Percentiles rank a stretch among this genome's conserved stretches.
Conservation (phyloP, 106 monocot species). For the Allium fistulosum region DNA sequence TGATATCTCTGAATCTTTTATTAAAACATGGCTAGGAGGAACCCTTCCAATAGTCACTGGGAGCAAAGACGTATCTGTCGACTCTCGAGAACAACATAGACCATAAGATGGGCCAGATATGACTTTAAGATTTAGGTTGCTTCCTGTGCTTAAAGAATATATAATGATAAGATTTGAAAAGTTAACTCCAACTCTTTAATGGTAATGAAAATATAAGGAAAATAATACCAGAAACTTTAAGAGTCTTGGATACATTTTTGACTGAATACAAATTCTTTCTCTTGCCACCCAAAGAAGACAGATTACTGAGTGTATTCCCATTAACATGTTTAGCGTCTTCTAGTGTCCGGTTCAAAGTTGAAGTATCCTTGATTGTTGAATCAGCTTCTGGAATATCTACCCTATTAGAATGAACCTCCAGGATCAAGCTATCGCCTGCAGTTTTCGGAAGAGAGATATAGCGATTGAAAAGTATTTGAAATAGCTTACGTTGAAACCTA, state of each 20-base stretch:
- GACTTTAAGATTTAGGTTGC: conserved; percentile 65
- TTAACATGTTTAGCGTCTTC: conserved; percentile 32
- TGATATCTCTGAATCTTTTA: conserved; percentile 90
- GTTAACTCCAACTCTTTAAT: not conserved
- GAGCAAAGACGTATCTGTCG: conserved; percentile 28
- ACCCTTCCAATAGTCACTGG: conserved; percentile 82
- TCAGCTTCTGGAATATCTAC: conserved; percentile 36
- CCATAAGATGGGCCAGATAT: conserved; percentile 79
- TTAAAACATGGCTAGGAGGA: conserved; percentile 60
- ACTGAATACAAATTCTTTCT: conserved; percentile 11
- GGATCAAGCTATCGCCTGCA: conserved; percentile 40
- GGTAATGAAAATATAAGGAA: conserved; percentile 6
- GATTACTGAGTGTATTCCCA: conserved; percentile 13
- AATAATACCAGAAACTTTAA: conserved; percentile 34
- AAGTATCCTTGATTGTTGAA: conserved; percentile 50
- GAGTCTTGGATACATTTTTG: conserved; percentile 19
- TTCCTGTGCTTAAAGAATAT: conserved; percentile 75
- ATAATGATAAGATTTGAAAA: conserved; percentile 35
- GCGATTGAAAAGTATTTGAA: not conserved
- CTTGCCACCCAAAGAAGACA: conserved; percentile 12
- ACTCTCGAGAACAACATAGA: conserved; percentile 31
- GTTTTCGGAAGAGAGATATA: not conserved
- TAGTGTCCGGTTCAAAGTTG: conserved; percentile 22
- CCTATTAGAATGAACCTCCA: conserved; percentile 39
- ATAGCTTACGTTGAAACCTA: not conserved